phyloP scores from a whole-genome alignment of 2,329 filamentous ascomycete genomes.

The Cercospora zeae-maydis region DNA sequence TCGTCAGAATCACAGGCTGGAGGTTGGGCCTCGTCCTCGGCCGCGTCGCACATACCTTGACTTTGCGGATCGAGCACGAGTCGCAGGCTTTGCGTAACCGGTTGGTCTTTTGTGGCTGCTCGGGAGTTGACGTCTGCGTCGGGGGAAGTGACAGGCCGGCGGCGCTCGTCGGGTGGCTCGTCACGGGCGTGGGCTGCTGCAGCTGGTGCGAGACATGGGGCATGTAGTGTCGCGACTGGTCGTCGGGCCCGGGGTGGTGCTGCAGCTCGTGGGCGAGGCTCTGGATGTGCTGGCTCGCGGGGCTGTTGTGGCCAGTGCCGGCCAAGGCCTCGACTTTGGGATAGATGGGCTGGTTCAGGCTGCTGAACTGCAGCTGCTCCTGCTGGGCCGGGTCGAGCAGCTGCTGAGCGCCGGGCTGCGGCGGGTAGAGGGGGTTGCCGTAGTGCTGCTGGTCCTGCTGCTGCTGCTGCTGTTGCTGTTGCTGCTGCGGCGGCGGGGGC shows the following conservation, averaged over 20 bases:
- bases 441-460: slow-evolving; percentile 36
- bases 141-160: slow-evolving; percentile 25
- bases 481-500: slow-evolving; percentile 35
- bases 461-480: slow-evolving; percentile 26
- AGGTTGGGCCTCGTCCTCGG: background rate
- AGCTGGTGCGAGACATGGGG: slow-evolving; percentile 30
- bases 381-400: slow-evolving; percentile 34
- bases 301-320: slow-evolving; percentile 27
- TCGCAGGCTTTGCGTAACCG: slow-evolving; percentile 42
- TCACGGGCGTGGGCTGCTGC: slow-evolving; percentile 27
- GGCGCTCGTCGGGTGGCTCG: slow-evolving; percentile 26
- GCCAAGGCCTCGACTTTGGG: slow-evolving; percentile 35
- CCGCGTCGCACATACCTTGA: slow-evolving; percentile 33
- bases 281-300: slow-evolving; percentile 34
- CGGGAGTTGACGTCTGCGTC: slow-evolving; percentile 24
- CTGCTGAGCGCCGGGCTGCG: slow-evolving; percentile 32
- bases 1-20: slow-evolving; percentile 13
- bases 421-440: slow-evolving; percentile 35
- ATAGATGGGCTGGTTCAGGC: slow-evolving; percentile 35
- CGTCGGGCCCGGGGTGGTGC: slow-evolving; percentile 31
- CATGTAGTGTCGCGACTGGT: slow-evolving; percentile 34
- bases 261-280: slow-evolving; percentile 32
- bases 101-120: slow-evolving; percentile 36
- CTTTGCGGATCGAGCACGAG: slow-evolving; percentile 41
- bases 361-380: slow-evolving; percentile 35